A percentile compares a stretch with the other conserved stretches of the same genome.
Evolutionary conservation across 805 yeast species (phyloP).

Genomic region (Starmerella vaccinii): DNA sequence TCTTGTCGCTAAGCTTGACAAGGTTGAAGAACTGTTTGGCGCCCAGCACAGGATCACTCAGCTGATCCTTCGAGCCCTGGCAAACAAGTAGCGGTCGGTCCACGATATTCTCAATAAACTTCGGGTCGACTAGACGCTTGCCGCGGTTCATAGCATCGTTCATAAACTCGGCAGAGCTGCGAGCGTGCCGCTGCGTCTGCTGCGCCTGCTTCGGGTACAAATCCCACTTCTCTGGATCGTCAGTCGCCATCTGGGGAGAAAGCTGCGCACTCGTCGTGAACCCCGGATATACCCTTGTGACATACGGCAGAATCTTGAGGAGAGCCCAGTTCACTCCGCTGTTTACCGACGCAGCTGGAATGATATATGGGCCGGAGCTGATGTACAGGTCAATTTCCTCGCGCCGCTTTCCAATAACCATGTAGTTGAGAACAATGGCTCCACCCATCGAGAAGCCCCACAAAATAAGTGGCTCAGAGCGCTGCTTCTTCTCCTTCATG

Average conservation of each 20-base stretch:
- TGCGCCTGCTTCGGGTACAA: slow-evolving; percentile 26
- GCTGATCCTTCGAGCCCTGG: slow-evolving; percentile 35
- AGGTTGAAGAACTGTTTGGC: slow-evolving; percentile 15
- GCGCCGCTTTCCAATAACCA: slow-evolving; percentile 29
- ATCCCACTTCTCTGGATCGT: slow-evolving; percentile 25
- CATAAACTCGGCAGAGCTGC: slow-evolving; percentile 29
- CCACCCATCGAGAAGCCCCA: slow-evolving; percentile 37
- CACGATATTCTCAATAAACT: slow-evolving; percentile 25
- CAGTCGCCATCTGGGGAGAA: slow-evolving; percentile 24
- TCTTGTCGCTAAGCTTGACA: slow-evolving; percentile 20
- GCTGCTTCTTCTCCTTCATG: slow-evolving; percentile 15
- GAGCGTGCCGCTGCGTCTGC: slow-evolving; percentile 26
- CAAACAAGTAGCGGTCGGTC: slow-evolving; percentile 31
- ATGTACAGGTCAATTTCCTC: slow-evolving; percentile 30
- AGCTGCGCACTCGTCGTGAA: slow-evolving; percentile 24
- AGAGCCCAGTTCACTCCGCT: slow-evolving; percentile 26
- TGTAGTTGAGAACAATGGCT: slow-evolving; percentile 32
- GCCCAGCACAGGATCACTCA: slow-evolving; percentile 20
- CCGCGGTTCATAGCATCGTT: slow-evolving; percentile 33
- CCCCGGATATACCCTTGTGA: slow-evolving; percentile 27
- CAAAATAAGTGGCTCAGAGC: slow-evolving; percentile 27
- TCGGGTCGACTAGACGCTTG: slow-evolving; percentile 26
- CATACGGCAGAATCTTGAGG: slow-evolving; percentile 24
- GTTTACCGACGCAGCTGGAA: slow-evolving; percentile 18
- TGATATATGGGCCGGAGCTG: slow-evolving; percentile 31